Base-by-base conservation (phyloP, 2,329 filamentous ascomycete genomes). In the Coleophoma crateriformis region DNA sequence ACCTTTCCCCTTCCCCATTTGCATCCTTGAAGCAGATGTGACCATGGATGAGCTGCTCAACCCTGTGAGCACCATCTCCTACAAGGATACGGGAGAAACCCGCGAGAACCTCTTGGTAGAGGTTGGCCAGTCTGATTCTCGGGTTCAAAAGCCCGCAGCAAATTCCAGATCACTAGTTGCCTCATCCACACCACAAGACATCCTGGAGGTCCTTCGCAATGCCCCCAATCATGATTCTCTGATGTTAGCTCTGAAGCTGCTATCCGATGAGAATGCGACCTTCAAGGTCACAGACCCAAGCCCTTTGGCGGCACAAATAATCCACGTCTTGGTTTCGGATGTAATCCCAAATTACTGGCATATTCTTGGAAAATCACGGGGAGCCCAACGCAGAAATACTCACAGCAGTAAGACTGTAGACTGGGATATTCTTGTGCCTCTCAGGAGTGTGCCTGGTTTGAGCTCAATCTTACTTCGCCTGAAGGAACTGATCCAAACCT, bases 271-370 rank as follows among this genome's bases (percentile, higher is more conserved):
- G 41, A 47, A 50, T 17, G 49, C 61, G 39, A 51, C 54, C 4
- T 81, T 86, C 61, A 77, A 79, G 57, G 75, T 92, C 45, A 72
- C 75, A 41, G 66, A 72, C 3, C 84, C 89, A 3, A 78, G 78
- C 33, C 84, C 91, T 1, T 71, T 81, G 53, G 80, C 83, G 50
- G 83, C 89, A 17, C 87, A 90, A 58, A 80, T 96, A 33, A 74
- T 92, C 47, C 84, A 90, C 61, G 71, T 81, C 3, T 70, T 99
- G 34, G 82, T 95, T 51, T 84, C 79, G 14, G 80, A 84, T 33
- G 90, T 87, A 22, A 72, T 90, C 7, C 87, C 88, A 1, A 88
- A 91, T 62, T 95, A 92, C 67, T 97, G 94, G 92, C 64, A 74
- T 3, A 61, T 81, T 8, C 62, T 92, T 14, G 68, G 73, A 35